Evolutionary conservation across 2,329 filamentous ascomycete species (phyloP).

Genomic region (Xylaria multiplex): DNA sequence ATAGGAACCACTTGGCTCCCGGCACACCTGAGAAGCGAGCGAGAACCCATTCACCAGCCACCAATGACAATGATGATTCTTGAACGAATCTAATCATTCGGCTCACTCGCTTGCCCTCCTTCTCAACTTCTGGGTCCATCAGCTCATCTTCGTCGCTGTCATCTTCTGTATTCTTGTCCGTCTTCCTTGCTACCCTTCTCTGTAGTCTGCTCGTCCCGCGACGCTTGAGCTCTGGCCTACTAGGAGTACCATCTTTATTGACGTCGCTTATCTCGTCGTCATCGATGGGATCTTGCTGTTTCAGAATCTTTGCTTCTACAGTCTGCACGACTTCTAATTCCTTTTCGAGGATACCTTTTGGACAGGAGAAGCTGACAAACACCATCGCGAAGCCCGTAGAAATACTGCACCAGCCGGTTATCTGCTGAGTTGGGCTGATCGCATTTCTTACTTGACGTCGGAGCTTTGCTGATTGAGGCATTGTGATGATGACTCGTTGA

Average conservation of each 20-base stretch:
- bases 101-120: too few relatives aligned
- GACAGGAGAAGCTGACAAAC: slow-evolving; percentile 47
- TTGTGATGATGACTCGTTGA: too few relatives aligned
- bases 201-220: slow-evolving; percentile 2
- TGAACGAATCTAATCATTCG: too few relatives aligned
- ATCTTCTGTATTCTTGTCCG: too few relatives aligned
- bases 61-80: slow-evolving; percentile 11
- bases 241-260: background rate
- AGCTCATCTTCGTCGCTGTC: too few relatives aligned
- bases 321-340: slow-evolving; percentile 47
- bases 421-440: slow-evolving; percentile 28
- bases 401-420: slow-evolving; percentile 48
- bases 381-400: slow-evolving; percentile 48
- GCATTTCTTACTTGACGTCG: too few relatives aligned
- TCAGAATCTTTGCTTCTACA: slow-evolving; percentile 43
- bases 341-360: slow-evolving; percentile 42
- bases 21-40: slow-evolving; percentile 47
- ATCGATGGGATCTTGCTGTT: slow-evolving; percentile 34
- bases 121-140: too few relatives aligned
- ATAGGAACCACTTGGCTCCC: slow-evolving; percentile 50
- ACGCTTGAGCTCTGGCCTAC: slow-evolving; percentile 11
- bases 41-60: slow-evolving; percentile 51
- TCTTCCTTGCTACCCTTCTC: too few relatives aligned
- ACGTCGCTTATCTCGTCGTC: background rate
- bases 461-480: too few relatives aligned